Conservation (phyloP, 306 rosid species). For the Trifolium dubium region DNA sequence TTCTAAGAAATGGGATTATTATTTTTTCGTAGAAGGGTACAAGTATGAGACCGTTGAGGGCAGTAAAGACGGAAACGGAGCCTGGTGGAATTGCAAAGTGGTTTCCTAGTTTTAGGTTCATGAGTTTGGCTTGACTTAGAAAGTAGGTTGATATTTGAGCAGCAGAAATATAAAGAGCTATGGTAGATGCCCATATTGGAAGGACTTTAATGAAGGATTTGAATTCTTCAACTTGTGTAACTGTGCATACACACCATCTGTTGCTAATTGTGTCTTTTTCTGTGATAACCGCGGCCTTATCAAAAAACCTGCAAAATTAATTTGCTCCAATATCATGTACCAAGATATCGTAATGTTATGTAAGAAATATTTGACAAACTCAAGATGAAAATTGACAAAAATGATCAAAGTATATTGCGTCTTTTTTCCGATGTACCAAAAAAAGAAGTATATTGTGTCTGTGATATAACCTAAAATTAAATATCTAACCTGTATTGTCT, state of each 20-base stretch:
- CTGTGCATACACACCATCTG: constrained; percentile 59
- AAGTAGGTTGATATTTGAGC: constrained; percentile 69
- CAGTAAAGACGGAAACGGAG: constrained; percentile 51
- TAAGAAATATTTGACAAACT: too few species aligned
- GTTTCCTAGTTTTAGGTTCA: constrained; percentile 49
- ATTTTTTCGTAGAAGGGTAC: constrained; percentile 62
- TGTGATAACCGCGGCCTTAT: constrained; percentile 54
- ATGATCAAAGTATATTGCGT: too few species aligned
- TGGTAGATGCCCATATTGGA: constrained; percentile 59
- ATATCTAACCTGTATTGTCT: constrained; percentile 43
- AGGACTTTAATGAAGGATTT: constrained; percentile 57
- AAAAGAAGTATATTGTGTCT: too few species aligned
- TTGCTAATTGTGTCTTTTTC: constrained; percentile 35
- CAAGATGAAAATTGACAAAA: too few species aligned
- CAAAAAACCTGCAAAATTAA: constrained; percentile 50
- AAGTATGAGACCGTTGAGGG: constrained; percentile 56
- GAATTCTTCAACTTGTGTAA: constrained; percentile 69
- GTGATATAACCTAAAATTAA: too few species aligned
- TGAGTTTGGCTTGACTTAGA: constrained; percentile 55
- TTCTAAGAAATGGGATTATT: constrained; percentile 55
- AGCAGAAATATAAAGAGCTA: constrained; percentile 56
- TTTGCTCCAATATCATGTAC: background rate
- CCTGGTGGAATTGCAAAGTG: constrained; percentile 58
- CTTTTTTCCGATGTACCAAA: too few species aligned
- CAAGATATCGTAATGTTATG: background rate